These are phyloP conservation scores for Suillus bovinus DNA, from an alignment of 768 basidiomycete species.

Conservation along the genomic window DNA sequence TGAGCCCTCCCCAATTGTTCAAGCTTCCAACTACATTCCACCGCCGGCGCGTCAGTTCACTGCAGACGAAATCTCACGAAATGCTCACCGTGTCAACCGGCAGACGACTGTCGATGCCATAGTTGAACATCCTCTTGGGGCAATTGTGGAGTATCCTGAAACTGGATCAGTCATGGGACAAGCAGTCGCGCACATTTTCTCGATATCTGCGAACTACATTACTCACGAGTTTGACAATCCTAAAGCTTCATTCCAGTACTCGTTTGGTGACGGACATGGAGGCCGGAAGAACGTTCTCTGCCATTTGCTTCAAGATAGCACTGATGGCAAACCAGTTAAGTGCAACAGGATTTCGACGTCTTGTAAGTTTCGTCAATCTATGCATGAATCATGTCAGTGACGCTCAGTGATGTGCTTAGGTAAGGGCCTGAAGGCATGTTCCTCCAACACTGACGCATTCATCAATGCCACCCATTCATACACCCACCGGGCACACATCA, in stretches of 20 bases:
- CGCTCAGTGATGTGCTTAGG: background rate
- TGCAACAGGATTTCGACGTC: background rate
- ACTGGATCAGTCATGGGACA: background rate
- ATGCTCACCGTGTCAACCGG: background rate
- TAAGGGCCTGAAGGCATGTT: background rate
- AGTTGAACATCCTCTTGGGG: background rate
- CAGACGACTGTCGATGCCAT: background rate
- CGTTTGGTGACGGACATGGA: background rate
- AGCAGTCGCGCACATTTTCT: background rate
- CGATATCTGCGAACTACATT: background rate
- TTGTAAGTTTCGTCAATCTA: background rate
- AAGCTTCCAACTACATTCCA: background rate
- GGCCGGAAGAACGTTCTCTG: background rate
- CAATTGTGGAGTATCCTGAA: background rate
- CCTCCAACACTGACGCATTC: background rate
- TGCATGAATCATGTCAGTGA: background rate
- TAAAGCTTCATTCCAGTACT: background rate
- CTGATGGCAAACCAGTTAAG: background rate
- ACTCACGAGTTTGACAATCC: background rate
- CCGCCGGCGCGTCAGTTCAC: background rate
- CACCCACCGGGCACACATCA: background rate
- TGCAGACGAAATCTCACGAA: background rate
- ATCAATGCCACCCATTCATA: background rate
- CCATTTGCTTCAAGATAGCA: background rate
- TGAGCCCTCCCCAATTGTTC: background rate